Evolutionary conservation across 495 filamentous ascomycete species (phyloP), one percentile per base, ranked within the genome.

Genomic region (Chaetomium tenue): DNA sequence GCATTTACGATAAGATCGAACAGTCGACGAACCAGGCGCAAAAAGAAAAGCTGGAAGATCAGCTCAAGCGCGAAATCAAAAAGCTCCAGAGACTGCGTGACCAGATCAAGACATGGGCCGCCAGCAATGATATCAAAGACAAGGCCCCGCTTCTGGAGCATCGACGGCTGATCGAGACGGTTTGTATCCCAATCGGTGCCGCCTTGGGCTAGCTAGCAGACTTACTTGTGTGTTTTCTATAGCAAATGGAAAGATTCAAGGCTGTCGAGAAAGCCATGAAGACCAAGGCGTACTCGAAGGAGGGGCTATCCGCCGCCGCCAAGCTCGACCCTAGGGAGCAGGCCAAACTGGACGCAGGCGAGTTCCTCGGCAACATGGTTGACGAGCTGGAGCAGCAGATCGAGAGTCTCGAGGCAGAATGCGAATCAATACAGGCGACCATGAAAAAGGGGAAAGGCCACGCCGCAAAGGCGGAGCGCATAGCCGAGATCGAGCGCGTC

Each of bases 191-290:
- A 48, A 40, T 23, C 40, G 23, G 44, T n/a, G 18, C 18, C 33
- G 56, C 61, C 58, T 20, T 62, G 28, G 6, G 44, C 69, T 55
- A 58, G 44, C 63, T 46, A 59, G 55, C 54, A 52, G 53, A 46
- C 54, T 59, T 64, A 59, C 54, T 55, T 22, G 55, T 22, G 55
- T 60, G 9, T 58, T 76, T 64, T 75, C 23, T 52, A 70, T 78
- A 97, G 95, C 91, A 96, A 88, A 98, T 98, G 94, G 94, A 98
- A 78, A 91, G 90, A 70, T 98, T 98, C 86, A 98, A 98, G 82
- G 93, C 92, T 26, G 94, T 98, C n/a, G 94, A 98, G 79, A 98
- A 98, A 81, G 94, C 97, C 75, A 98, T 98, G 93, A 98, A 98
- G 81, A 98, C 94, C 54, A 98, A 98, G 78, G 93, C 94, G 63